Percentiles rank a stretch among this genome's conserved stretches.
Conservation (phyloP, 169 alveolate genomes). For the Babesia caballi region DNA sequence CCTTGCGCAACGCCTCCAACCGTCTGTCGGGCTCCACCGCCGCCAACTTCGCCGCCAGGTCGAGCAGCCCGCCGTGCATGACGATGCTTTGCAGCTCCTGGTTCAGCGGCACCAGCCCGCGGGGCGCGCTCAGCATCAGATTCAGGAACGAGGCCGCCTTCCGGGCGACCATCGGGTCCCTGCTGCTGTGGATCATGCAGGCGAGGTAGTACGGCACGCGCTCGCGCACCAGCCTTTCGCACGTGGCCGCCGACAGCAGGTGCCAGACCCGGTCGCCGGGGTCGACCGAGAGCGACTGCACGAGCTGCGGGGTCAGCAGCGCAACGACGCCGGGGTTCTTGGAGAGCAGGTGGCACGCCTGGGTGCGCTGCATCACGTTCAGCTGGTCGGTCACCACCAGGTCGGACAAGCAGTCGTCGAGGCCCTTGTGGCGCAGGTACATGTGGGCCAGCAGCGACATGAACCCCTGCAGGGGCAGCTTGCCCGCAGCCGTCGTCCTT, state of each 20-base stretch:
- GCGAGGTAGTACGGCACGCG: constrained; percentile 37
- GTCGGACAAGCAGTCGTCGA: constrained; percentile 27
- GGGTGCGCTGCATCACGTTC: constrained; percentile 56
- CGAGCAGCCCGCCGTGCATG: constrained; percentile 15
- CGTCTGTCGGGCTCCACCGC: not conserved
- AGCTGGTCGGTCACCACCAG: constrained; percentile 22
- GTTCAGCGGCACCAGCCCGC: not conserved
- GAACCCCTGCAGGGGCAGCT: constrained; percentile 2
- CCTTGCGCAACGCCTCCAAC: not conserved
- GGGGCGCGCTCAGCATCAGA: not conserved
- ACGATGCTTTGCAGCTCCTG: constrained; percentile 11
- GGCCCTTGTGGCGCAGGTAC: constrained; percentile 9
- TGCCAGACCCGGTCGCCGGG: constrained; percentile 63
- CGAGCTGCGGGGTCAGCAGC: constrained; percentile 43
- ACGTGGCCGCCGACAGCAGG: constrained; percentile 27
- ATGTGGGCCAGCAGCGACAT: constrained; percentile 23
- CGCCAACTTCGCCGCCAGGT: not conserved
- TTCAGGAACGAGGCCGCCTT: constrained; percentile 34
- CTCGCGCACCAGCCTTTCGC: constrained; percentile 1
- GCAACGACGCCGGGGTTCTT: constrained; percentile 23
- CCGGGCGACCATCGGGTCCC: not conserved
- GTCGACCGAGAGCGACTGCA: constrained; percentile 48
- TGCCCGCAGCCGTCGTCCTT: not conserved
- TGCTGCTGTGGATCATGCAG: constrained; percentile 34
- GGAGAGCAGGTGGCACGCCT: constrained; percentile 45